Base-by-base conservation (phyloP, 2,329 filamentous ascomycete species). In the Blastomyces gilchristii region DNA sequence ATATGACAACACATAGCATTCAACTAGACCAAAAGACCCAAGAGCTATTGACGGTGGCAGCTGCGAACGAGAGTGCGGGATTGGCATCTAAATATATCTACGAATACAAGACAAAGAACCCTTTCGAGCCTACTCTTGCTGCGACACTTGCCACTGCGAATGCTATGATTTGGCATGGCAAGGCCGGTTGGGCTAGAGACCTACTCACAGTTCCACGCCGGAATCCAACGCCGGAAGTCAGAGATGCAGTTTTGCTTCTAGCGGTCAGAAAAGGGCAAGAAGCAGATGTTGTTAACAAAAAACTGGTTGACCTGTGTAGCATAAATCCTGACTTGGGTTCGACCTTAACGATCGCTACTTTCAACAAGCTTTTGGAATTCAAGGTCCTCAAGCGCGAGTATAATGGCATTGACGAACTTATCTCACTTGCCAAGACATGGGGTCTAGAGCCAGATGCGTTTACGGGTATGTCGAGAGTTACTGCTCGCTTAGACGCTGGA, bases 181-280 rank as follows among this genome's bases (percentile, higher is more conserved):
- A 88, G 61, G 69, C 82, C 54, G 79, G 83, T 0, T 90, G 87
- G 84, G 86, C 85, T 0, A 80, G 83, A 61, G 72, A 77, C 0
- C 76, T 88, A 12, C 85, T 91, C 64, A 78, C 76, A n/a, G 74
- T 73, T 14, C 65, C 81, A 53, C 68, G 76, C 1, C 67, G 78
- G 71, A 54, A 76, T 73, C 61, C 80, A 77, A 71, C 70, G 52
- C 85, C 87, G 66, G 74, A 80, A 41, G 82, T 82, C 28, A 91
- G 89, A 85, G 87, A 94, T 70, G 81, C 87, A 14, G 79, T 90
- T 14, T 82, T 94, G 53, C 84, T 90, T 61, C 92, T 88, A 85
- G 87, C 90, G 39, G 86, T 89, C 14, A 82, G 87, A 8, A 83
- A 85, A 62, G 88, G 87, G 25, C 89, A 87, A 71, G 85, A 85